These are phyloP conservation scores for Calcarisporium arbuscula DNA, from an alignment of 2,329 filamentous ascomycete species.

Conservation along the genomic window DNA sequence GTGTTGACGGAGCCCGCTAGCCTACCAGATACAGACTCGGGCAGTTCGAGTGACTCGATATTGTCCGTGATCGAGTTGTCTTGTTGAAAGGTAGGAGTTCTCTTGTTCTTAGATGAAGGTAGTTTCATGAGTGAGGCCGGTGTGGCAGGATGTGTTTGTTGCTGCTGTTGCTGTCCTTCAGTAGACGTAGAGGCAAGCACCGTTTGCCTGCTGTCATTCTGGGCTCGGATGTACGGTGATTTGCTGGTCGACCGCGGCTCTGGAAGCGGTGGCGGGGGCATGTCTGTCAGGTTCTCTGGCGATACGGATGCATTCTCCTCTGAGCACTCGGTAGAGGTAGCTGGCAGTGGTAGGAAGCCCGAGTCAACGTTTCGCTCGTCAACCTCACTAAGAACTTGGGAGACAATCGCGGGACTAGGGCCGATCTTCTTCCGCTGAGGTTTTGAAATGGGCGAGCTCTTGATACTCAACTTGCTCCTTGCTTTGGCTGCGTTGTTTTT, in stretches of 20 bases:
- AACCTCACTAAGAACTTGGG: slow-evolving; percentile 49
- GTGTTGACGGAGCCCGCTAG: slow-evolving; percentile 30
- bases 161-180: slow-evolving; percentile 5
- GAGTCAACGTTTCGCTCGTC: slow-evolving; percentile 33
- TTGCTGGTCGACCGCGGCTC: slow-evolving; percentile 56
- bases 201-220: slow-evolving; percentile 28
- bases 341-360: slow-evolving; percentile 30
- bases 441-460: slow-evolving; percentile 69
- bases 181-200: neutral
- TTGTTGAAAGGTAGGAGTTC: slow-evolving; percentile 31
- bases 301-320: slow-evolving; percentile 61
- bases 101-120: slow-evolving; percentile 47
- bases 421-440: slow-evolving; percentile 49
- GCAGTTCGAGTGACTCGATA: slow-evolving; percentile 59
- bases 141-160: slow-evolving; percentile 61
- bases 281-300: slow-evolving; percentile 56
- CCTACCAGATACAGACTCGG: slow-evolving; percentile 53
- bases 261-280: slow-evolving; percentile 63
- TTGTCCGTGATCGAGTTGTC: slow-evolving; percentile 42
- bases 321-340: slow-evolving; percentile 45
- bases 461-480: slow-evolving; percentile 46
- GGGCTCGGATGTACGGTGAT: slow-evolving; percentile 61
- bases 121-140: slow-evolving; percentile 85
- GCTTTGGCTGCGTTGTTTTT: slow-evolving; percentile 48
- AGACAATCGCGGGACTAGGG: slow-evolving; percentile 49